Evolutionary conservation across 1,284 basidiomycete species (phyloP).

Genomic region (Earliella scabrosa): DNA sequence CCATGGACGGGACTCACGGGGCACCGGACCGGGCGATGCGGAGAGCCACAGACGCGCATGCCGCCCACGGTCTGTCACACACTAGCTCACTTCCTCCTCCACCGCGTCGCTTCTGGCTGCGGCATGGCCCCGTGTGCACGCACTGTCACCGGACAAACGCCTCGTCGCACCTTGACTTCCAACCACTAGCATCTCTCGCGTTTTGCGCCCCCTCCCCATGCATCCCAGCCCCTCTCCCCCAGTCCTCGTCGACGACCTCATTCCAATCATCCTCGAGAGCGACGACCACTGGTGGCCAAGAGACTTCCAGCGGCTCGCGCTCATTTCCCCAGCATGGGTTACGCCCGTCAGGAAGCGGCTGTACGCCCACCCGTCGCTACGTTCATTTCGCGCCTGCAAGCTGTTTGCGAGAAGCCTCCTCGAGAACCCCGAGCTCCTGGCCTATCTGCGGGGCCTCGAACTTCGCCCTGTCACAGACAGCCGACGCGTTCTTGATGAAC

Average conservation of each 20-base stretch:
- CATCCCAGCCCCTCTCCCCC: conserved; percentile 8
- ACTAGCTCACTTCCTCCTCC: neutral
- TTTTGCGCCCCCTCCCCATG: conserved; percentile 16
- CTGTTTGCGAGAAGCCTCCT: conserved; percentile 47
- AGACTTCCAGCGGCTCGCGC: conserved; percentile 51
- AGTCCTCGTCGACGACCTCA: conserved; percentile 53
- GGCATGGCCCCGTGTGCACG: conserved; percentile 15
- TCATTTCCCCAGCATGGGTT: conserved; percentile 52
- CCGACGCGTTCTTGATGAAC: conserved; percentile 26
- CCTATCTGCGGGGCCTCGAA: conserved; percentile 47
- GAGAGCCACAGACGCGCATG: conserved; percentile 8
- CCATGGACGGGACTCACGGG: no score
- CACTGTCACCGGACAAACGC: conserved; percentile 1
- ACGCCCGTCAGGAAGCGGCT: conserved; percentile 47
- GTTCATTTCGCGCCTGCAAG: conserved; percentile 45
- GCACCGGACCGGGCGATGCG: neutral
- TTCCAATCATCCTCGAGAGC: conserved; percentile 54
- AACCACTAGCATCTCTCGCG: conserved; percentile 18
- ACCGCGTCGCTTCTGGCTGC: conserved; percentile 6
- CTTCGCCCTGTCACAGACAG: conserved; percentile 40
- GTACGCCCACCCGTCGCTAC: conserved; percentile 47
- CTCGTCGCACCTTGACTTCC: neutral
- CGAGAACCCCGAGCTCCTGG: conserved; percentile 39
- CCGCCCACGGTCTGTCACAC: conserved; percentile 2
- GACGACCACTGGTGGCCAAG: conserved; percentile 56